Conservation (phyloP, 306 rosid species). For the Echinosophora koreensis region DNA sequence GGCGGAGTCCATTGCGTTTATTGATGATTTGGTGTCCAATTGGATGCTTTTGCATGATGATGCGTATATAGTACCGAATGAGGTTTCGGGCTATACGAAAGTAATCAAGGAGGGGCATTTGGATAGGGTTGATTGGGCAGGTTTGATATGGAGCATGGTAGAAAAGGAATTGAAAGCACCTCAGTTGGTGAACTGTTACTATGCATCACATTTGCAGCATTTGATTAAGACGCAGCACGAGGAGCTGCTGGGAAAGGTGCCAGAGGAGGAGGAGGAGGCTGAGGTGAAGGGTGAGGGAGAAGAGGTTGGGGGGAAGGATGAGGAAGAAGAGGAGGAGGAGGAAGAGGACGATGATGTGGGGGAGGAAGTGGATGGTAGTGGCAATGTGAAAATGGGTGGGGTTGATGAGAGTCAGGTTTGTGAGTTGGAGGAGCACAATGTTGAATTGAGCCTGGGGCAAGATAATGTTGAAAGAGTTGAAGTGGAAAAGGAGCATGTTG, state of each 20-base stretch:
- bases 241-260: slow-evolving; percentile 57
- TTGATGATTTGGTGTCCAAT: slow-evolving; percentile 66
- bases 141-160: slow-evolving; percentile 81
- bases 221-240: slow-evolving; percentile 69
- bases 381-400: slow-evolving; percentile 53
- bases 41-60: slow-evolving; percentile 93
- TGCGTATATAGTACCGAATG: slow-evolving; percentile 65
- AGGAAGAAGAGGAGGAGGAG: slow-evolving; percentile 45
- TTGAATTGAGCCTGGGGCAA: slow-evolving; percentile 69
- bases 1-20: slow-evolving; percentile 61
- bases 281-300: slow-evolving; percentile 55
- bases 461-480: slow-evolving; percentile 57
- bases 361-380: slow-evolving; percentile 54
- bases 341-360: slow-evolving; percentile 45
- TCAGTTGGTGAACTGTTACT: slow-evolving; percentile 68
- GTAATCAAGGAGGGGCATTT: slow-evolving; percentile 68
- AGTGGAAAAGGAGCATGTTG: slow-evolving; percentile 50
- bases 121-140: slow-evolving; percentile 84
- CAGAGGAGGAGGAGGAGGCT: slow-evolving; percentile 48
- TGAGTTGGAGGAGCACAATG: slow-evolving; percentile 64
- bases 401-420: slow-evolving; percentile 50
- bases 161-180: slow-evolving; percentile 75
- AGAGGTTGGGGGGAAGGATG: slow-evolving; percentile 53
- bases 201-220: slow-evolving; percentile 87
- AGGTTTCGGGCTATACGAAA: slow-evolving; percentile 50